phyloP scores from a whole-genome alignment of 164 flowering plant species.

The Aristolochia contorta region DNA sequence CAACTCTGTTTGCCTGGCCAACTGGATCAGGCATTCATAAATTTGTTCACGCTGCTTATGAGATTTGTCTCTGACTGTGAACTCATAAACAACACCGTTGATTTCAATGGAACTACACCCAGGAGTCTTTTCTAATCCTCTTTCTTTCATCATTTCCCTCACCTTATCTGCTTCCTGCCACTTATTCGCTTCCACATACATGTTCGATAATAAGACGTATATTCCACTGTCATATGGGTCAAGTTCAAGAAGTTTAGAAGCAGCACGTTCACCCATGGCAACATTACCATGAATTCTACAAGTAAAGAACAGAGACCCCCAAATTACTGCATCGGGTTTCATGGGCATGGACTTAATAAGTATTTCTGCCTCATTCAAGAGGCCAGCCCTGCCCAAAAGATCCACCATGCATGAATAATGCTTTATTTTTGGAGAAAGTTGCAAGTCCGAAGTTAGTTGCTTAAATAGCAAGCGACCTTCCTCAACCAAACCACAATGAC shows the following conservation, averaged over 20 bases:
- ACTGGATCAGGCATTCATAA: conserved; percentile 34
- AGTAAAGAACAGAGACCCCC: conserved; percentile 63
- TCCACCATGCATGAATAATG: conserved; percentile 70
- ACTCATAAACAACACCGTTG: conserved; percentile 47
- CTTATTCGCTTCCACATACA: conserved; percentile 63
- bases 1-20: conserved; percentile 40
- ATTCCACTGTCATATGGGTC: conserved; percentile 66
- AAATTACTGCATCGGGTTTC: conserved; percentile 48
- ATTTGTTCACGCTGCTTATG: conserved; percentile 37
- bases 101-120: conserved; percentile 75
- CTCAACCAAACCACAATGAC: conserved; percentile 66
- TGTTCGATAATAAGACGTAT: conserved; percentile 55
- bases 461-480: conserved; percentile 44
- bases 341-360: conserved; percentile 50
- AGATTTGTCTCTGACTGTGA: conserved; percentile 51
- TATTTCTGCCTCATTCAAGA: conserved; percentile 48
- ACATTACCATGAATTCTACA: conserved; percentile 50
- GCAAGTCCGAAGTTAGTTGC: conserved; percentile 38
- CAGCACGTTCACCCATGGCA: conserved; percentile 52
- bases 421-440: conserved; percentile 36
- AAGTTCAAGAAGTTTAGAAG: conserved; percentile 45
- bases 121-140: conserved; percentile 63
- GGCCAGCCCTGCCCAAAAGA: conserved; percentile 70
- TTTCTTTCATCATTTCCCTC: conserved; percentile 50
- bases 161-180: conserved; percentile 48